Evolutionary conservation across 2,329 filamentous ascomycete genomes (phyloP), one percentile per base, ranked within the genome.

Genomic region (Beauveria scarabaeidicola): DNA sequence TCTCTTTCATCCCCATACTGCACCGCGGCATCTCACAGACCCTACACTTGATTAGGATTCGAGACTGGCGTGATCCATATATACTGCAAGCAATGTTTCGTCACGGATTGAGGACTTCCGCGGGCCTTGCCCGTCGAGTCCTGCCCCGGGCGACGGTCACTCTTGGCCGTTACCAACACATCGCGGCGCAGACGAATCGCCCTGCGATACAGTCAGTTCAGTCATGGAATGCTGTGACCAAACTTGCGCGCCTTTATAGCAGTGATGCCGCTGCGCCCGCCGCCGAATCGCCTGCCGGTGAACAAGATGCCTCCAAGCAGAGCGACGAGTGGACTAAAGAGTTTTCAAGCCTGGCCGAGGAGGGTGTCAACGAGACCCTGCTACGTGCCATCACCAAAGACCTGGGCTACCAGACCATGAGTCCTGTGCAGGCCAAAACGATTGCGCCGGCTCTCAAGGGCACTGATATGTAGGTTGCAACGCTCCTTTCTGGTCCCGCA

Each of bases 361-460:
- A 79, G 19, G 79, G 78, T 36, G 81, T 96, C 46, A 79, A 92
- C 68, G 69, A 74, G 25, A 83, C 79, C 61, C 74, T 97, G 55
- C 78, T 96, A 63, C 69, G 78, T 4, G 81, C 87, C 27, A 85
- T 99, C 66, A 88, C 83, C 1, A 66, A 81, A 5, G 82, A 84
- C 56, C 89, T 97, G 86, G 77, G 81, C 29, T 87, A 97, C 66
- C 82, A 88, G 53, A 84, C 78, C 44, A 97, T 99, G 94, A 97
- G 93, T 23, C 88, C 94, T 23, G 93, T 99, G 15, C 94, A 99
- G 73, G 80, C 84, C 52, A 82, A 87, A 70, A 96, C 93, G 13
- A 91, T 99, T 69, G 84, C 84, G 61, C 82, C 90, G 59, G 90
- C 89, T 4, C 77, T 97, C 46, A 84, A 85, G 65, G 92, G 94